These are phyloP conservation scores for Lasiodiplodia hormozganensis DNA, from an alignment of 2,329 filamentous ascomycete species.

Conservation along the genomic window DNA sequence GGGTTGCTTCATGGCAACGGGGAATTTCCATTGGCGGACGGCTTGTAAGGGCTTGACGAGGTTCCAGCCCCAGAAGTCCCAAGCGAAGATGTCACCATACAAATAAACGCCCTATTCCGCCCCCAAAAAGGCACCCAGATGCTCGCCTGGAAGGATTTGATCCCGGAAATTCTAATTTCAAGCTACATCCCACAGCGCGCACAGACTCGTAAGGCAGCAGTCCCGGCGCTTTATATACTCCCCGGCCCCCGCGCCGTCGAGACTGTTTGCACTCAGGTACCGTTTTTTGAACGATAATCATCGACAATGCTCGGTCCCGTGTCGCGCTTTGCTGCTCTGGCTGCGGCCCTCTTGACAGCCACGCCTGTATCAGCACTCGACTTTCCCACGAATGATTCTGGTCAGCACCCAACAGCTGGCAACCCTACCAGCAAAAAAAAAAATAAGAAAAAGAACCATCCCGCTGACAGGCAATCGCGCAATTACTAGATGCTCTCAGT, in stretches of 20 bases:
- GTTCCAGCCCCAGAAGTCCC: neutral
- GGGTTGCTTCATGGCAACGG: no score
- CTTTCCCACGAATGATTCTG: neutral
- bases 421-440: neutral
- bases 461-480: neutral
- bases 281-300: neutral
- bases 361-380: neutral
- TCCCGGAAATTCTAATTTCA: neutral
- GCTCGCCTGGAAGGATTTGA: neutral
- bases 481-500: conserved; percentile 3
- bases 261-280: neutral
- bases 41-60: neutral
- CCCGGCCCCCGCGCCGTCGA: neutral
- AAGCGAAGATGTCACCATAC: neutral
- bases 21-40: neutral
- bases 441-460: neutral
- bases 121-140: neutral
- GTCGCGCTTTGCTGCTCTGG: neutral
- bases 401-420: neutral
- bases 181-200: neutral
- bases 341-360: neutral
- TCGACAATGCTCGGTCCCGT: neutral
- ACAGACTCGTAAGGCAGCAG: neutral
- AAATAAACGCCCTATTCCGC: neutral
- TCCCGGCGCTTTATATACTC: neutral